Evolutionary conservation across 2,329 filamentous ascomycete species (phyloP).

Genomic region (Colletotrichum musae): DNA sequence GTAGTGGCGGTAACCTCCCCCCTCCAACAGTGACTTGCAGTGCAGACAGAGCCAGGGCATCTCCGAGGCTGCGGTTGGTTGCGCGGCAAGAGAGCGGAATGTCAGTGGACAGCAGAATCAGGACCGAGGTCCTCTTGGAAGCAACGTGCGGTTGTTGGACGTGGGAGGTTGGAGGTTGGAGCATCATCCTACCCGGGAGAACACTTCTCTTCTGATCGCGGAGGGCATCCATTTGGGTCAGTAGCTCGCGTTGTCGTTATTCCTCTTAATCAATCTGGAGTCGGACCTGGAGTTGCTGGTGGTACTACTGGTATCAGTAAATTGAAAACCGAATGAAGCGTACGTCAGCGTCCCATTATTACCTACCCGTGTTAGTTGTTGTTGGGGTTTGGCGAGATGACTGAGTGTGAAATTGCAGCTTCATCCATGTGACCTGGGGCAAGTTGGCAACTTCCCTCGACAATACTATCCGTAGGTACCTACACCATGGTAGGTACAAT

Average conservation of each 20-base stretch:
- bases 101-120: conserved; percentile 2
- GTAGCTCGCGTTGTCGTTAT: not conserved
- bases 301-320: not conserved
- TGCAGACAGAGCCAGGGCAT: conserved; percentile 33
- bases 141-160: not conserved
- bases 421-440: too few relatives aligned
- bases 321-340: conserved; percentile 23
- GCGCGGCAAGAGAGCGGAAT: conserved; percentile 20
- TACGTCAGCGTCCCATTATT: not conserved
- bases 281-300: not conserved
- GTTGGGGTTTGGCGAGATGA: too few relatives aligned
- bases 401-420: too few relatives aligned
- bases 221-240: conserved; percentile 1
- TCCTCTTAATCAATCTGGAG: conserved; percentile 3
- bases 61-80: conserved; percentile 21
- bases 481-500: too few relatives aligned
- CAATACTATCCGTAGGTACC: too few relatives aligned
- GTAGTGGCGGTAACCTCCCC: conserved; percentile 6
- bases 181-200: not conserved
- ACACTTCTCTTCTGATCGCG: conserved; percentile 9
- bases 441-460: too few relatives aligned
- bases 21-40: conserved; percentile 28
- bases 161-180: not conserved
- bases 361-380: not conserved
- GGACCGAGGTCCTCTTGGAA: not conserved